These are phyloP conservation scores for Colletotrichum graminicola DNA, from an alignment of 2,329 filamentous ascomycete species.

Conservation along the genomic window DNA sequence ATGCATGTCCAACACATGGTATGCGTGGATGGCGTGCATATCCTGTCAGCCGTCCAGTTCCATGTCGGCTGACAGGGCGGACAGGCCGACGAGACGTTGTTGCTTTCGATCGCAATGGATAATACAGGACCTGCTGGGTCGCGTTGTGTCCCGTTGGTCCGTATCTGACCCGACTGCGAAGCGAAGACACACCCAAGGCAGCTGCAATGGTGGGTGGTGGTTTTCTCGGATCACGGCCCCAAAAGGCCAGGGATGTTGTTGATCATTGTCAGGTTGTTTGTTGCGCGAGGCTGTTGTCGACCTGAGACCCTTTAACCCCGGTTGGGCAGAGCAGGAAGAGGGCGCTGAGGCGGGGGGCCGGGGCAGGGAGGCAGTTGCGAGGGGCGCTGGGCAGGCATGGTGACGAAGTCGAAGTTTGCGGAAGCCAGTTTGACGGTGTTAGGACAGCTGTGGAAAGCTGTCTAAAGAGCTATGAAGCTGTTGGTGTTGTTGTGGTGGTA, in stretches of 20 bases:
- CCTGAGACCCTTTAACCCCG: constrained; percentile 59
- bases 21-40: constrained; percentile 34
- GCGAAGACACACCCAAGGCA: background rate
- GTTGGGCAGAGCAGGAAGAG: constrained; percentile 75
- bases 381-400: constrained; percentile 71
- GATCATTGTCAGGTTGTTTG: constrained; percentile 20
- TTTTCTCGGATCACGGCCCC: constrained; percentile 3
- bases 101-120: constrained; percentile 33
- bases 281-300: constrained; percentile 25
- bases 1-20: constrained; percentile 38
- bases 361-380: constrained; percentile 77
- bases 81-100: constrained; percentile 1
- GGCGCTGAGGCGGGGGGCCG: constrained; percentile 73
- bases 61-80: constrained; percentile 17
- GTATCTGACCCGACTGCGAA: constrained; percentile 10
- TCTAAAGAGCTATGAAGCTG: constrained; percentile 15
- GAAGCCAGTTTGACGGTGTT: constrained; percentile 42
- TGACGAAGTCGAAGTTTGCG: constrained; percentile 48
- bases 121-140: background rate
- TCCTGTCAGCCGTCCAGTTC: constrained; percentile 10
- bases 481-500: constrained; percentile 38
- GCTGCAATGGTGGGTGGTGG: constrained; percentile 2
- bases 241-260: background rate
- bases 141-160: constrained; percentile 1
- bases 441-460: constrained; percentile 32